Evolutionary conservation across 768 basidiomycete species (phyloP), one percentile per base, ranked within the genome.

Genomic region (Suillus subluteus): DNA sequence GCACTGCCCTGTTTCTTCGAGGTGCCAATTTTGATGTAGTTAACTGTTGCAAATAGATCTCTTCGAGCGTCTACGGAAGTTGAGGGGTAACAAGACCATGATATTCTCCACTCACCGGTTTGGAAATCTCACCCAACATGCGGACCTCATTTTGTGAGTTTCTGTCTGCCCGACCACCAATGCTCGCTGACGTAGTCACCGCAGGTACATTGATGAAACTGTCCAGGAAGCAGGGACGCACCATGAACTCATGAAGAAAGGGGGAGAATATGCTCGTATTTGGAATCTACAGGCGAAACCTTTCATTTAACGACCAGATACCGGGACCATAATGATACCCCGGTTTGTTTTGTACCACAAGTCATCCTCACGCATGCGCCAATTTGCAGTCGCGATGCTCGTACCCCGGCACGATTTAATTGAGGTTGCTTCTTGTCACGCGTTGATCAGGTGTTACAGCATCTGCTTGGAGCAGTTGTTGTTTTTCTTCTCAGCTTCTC

Each of bases 11-110:
- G 7, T 41, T 30, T 23, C 16, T 40, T 52, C 3, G 7, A 8
- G 7, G 5, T 46, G 23, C 6, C 32, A 6, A 37, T 26, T 35
- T 9, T 50, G 46, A 26, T 63, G 44, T 62, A 35, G 13, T 59
- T 5, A 35, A 66, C 32, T 37, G 41, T 11, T 63, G 5, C 38
- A 37, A 13, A 23, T 62, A 86, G 84, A 93, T 71, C 79, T 94
- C 6, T 94, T 94, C 64, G 86, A 90, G 68, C 82, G 91, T 55
- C 79, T 94, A 38, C 86, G 89, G n/a, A 78, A 82, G 8, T 73
- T 92, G n/a, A 82, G 91, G 56, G 91, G 89, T 15, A 88, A 84
- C 74, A 94, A 91, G 76, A 93, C 92, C 2, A 93, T 93, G 92
- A 75, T 93, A 26, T 92, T 92, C 72, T 92, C 91, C 1, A 89